Base-by-base conservation (phyloP, 2,329 filamentous ascomycete genomes). In the Talaromyces funiculosus region DNA sequence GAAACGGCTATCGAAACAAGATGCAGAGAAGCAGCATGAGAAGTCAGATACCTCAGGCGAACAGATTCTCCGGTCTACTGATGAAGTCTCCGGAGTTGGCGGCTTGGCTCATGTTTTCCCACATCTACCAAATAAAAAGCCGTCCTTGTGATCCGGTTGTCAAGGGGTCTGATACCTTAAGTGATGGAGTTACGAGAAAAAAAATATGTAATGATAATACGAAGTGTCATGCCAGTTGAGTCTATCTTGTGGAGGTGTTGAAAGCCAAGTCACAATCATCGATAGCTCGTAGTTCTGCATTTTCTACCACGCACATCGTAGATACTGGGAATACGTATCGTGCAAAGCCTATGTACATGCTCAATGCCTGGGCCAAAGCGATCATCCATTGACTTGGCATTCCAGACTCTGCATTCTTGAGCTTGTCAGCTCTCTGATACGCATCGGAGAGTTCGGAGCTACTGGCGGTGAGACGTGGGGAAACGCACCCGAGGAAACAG, bases 71-170 rank as follows among this genome's bases (percentile, higher is more conserved):
- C 60, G 56, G 20, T 35, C 24, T 9, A 37, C 22, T 33, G n/a
- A 33, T 29, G 18, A 40, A 8, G n/a, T 42, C 22, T 54, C 49
- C 45, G 60, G 63, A 53, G 61, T 61, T 10, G 62, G 59, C 37
- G 70, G 68, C 16, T 59, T 75, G 49, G 64, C 61, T 54, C 73
- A 75, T 71, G 73, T 75, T 20, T 75, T 73, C 57, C 72, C 73
- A 24, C 72, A 74, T 66, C 57, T 75, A 20, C 24, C 10, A 57
- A 61, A 61, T 57, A 64, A 67, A 59, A 57, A 63, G 53, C 47
- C 61, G n/a, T 33, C 47, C 47, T 33, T 33, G 47, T 51, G 47
- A 51, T 51, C 5, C 10, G 29, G 14, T 51, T 20, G 4, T 26
- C 8, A 16, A 18, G 26, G 29, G 3, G 1, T 51, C 33, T 33